A percentile compares a stretch with the other conserved stretches of the same genome.
Conservation (phyloP, 768 basidiomycete genomes). For the Asterophora parasitica region DNA sequence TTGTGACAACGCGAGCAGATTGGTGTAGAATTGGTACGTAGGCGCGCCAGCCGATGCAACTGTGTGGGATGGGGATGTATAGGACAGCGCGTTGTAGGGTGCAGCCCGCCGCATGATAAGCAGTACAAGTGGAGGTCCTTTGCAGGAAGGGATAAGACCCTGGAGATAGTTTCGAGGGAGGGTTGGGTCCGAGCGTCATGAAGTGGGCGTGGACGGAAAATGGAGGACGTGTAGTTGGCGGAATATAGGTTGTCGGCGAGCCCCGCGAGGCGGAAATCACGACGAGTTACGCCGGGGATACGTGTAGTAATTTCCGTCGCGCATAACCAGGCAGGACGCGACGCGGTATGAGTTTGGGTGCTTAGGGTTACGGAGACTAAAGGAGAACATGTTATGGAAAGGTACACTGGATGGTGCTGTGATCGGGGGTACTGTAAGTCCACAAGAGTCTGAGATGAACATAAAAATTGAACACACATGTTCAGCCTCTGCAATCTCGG, state of each 20-base stretch:
- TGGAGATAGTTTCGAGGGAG: not conserved
- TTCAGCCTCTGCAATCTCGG: conserved; percentile 21
- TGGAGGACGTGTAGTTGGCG: not conserved
- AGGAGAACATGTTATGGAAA: conserved; percentile 3
- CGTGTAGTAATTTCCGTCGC: not conserved
- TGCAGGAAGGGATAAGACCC: conserved; percentile 1
- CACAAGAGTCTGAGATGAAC: too few relatives aligned
- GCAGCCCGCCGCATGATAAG: conserved; percentile 3
- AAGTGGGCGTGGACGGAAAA: too few relatives aligned
- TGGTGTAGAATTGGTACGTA: too few relatives aligned
- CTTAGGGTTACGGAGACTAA: conserved; percentile 12
- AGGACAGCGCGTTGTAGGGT: not conserved
- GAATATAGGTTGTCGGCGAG: conserved; percentile 29
- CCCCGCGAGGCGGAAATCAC: conserved; percentile 47
- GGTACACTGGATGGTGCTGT: conserved; percentile 23
- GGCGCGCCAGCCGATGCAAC: too few relatives aligned
- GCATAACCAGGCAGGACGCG: conserved; percentile 7
- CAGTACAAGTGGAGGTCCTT: not conserved
- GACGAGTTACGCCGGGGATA: conserved; percentile 40
- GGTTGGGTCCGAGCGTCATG: not conserved
- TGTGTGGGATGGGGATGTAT: too few relatives aligned
- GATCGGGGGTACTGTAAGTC: not conserved
- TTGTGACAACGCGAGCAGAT: not conserved
- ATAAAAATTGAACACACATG: conserved; percentile 19
- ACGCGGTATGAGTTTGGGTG: conserved; percentile 23